phyloP scores from a whole-genome alignment of 1,139 yeast genomes.

The Saccharomycopsis hybrid region DNA sequence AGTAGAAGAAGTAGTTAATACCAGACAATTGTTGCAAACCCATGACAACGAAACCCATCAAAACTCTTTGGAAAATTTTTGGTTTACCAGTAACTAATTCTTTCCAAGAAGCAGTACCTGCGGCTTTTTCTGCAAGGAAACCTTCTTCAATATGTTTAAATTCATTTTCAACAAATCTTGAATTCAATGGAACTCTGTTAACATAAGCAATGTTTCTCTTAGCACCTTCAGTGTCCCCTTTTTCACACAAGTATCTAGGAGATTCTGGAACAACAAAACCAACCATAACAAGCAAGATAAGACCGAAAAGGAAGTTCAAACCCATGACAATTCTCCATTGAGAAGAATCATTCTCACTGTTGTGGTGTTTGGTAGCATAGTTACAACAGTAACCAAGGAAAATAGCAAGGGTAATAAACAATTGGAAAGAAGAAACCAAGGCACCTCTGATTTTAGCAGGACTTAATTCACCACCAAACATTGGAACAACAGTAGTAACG shows the following conservation, averaged over 20 bases:
- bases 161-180: constrained; percentile 44
- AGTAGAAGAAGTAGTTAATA: constrained; percentile 76
- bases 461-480: constrained; percentile 60
- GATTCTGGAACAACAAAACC: constrained; percentile 60
- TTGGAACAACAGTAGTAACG: constrained; percentile 55
- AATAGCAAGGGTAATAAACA: constrained; percentile 59
- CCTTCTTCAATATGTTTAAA: constrained; percentile 48
- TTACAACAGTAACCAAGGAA: constrained; percentile 59
- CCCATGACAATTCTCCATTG: constrained; percentile 67
- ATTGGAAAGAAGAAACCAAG: constrained; percentile 57
- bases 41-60: constrained; percentile 60
- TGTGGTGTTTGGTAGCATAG: constrained; percentile 44
- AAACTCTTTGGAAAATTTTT: constrained; percentile 55
- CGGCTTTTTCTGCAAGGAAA: constrained; percentile 47
- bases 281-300: constrained; percentile 24
- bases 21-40: constrained; percentile 75
- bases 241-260: constrained; percentile 62
- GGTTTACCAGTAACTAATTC: constrained; percentile 61
- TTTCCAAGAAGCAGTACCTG: constrained; percentile 57
- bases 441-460: constrained; percentile 70
- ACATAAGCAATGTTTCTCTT: constrained; percentile 47
- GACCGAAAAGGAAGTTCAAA: constrained; percentile 35
- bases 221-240: constrained; percentile 51
- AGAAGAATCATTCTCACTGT: constrained; percentile 39
- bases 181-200: constrained; percentile 42